Base-by-base conservation (phyloP, 1,284 basidiomycete genomes). In the Lignosus rhinocerotis region DNA sequence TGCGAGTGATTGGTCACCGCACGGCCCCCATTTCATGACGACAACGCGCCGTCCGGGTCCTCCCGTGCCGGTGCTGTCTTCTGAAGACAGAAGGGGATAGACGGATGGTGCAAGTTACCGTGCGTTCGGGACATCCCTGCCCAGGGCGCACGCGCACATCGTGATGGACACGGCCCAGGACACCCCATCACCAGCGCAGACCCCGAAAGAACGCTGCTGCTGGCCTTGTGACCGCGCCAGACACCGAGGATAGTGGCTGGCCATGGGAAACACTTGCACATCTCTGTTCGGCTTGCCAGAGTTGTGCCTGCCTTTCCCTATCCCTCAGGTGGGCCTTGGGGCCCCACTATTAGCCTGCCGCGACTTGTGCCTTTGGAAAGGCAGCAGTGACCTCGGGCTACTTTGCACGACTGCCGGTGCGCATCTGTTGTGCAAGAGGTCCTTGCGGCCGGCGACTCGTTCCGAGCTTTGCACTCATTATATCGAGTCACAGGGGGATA, bases 201-300 rank as follows among this genome's bases (percentile, higher is more conserved):
- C 53, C 53, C 53, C 41, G 53, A 48, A 55, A 55, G 53, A 50
- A 55, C 38, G 41, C 47, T 11, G 19, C 25, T 4, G 25, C 2
- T 25, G 25, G 21, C 41, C 53, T 49, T 49, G 53, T 55, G 53
- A 55, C 53, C 53, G n/a, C n/a, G 17, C 36, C 43, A 47, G 25
- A 31, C 43, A 30, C 45, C 36, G 53, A 41, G 32, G 38, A 42
- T 30, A 21, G 36, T 25, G 25, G 25, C 38, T 12, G 46, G n/a
- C 41, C 41, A 36, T 44, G 53, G 41, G 46, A 55, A 47, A 10
- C 34, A 45, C 43, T 32, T 38, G 53, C 46, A 36, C 53, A 46
- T 54, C 3, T 17, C 39, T 42, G 39, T n/a, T n/a, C 11, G 14
- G 39, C n/a, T n/a, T 17, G n/a, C 14, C 14, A n/a, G 8, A 16